A percentile compares a stretch with the other conserved stretches of the same genome.
phyloP scores from a whole-genome alignment of 2,329 filamentous ascomycete genomes.

The Venturia nashicola region DNA sequence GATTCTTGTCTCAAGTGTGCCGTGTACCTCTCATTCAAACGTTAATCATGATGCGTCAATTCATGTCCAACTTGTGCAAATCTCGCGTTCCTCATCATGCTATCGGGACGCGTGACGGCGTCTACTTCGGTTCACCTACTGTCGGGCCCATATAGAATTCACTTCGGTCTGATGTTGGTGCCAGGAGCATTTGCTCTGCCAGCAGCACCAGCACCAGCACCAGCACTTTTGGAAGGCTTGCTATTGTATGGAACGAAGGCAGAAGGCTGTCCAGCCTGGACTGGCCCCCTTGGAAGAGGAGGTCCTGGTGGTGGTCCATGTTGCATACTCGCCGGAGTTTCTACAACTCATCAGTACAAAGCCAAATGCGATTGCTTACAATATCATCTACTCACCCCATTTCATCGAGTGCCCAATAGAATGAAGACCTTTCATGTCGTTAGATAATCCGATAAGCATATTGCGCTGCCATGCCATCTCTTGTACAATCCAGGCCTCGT shows the following conservation, averaged over 20 bases:
- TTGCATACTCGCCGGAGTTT: slow-evolving; percentile 4
- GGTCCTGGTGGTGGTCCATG: not conserved
- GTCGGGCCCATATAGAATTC: not conserved
- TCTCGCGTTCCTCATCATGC: not conserved
- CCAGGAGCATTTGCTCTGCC: not conserved
- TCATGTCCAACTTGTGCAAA: not conserved
- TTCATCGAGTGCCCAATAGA: slow-evolving; percentile 18
- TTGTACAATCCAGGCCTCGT: slow-evolving; percentile 21
- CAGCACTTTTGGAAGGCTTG: not conserved
- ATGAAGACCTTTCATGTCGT: slow-evolving; percentile 18
- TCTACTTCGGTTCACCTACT: not conserved
- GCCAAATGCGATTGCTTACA: not conserved
- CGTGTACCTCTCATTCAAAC: not conserved
- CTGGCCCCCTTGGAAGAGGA: not conserved
- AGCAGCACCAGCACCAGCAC: not conserved
- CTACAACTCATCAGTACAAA: not conserved
- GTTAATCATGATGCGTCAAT: not conserved
- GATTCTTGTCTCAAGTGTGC: not conserved
- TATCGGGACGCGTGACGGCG: not conserved
- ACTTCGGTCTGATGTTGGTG: not conserved
- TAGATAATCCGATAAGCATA: slow-evolving; percentile 18
- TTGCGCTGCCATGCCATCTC: slow-evolving; percentile 21
- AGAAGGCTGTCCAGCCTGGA: not conserved
- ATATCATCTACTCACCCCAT: slow-evolving; percentile 13
- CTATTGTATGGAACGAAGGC: not conserved